These are phyloP conservation scores for Pleomassaria siparia DNA, from an alignment of 2,329 filamentous ascomycete genomes.

Conservation along the genomic window DNA sequence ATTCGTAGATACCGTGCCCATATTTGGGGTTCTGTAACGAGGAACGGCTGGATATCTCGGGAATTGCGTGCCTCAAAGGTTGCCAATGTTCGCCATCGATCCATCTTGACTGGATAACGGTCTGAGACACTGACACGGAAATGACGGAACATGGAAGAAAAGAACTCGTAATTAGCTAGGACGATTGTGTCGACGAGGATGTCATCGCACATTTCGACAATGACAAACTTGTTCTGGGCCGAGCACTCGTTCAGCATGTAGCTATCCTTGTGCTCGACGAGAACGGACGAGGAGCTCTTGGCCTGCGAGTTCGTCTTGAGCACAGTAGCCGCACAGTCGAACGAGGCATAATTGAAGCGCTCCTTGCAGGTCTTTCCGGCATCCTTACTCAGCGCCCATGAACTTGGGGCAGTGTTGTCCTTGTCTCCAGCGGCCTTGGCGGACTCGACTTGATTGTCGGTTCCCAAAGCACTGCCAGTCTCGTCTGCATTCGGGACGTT, in stretches of 20 bases:
- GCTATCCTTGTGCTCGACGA: conserved; percentile 96
- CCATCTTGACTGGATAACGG: conserved; percentile 86
- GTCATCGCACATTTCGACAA: conserved; percentile 87
- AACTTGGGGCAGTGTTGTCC: conserved; percentile 34
- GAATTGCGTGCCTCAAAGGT: conserved; percentile 90
- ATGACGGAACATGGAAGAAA: conserved; percentile 91
- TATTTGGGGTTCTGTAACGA: conserved; percentile 91
- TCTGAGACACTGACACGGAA: conserved; percentile 93
- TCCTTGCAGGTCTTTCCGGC: conserved; percentile 98
- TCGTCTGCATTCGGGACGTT: conserved; percentile 31
- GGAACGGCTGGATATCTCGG: conserved; percentile 89
- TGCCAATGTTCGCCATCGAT: conserved; percentile 88
- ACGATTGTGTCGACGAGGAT: conserved; percentile 91
- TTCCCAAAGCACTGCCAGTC: conserved; percentile 16
- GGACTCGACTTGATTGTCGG: conserved; percentile 17
- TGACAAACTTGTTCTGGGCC: conserved; percentile 85
- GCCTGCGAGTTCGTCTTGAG: conserved; percentile 85
- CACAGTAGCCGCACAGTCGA: conserved; percentile 92
- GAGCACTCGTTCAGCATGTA: conserved; percentile 96
- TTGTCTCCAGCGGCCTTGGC: conserved; percentile 22
- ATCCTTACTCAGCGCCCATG: conserved; percentile 71
- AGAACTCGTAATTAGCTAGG: conserved; percentile 98
- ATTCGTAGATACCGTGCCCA: conserved; percentile 93
- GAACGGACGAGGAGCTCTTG: conserved; percentile 83
- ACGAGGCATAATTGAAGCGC: conserved; percentile 94